Base-by-base conservation (phyloP, 352 stramenopile species). In the Plasmopara halstedii region DNA sequence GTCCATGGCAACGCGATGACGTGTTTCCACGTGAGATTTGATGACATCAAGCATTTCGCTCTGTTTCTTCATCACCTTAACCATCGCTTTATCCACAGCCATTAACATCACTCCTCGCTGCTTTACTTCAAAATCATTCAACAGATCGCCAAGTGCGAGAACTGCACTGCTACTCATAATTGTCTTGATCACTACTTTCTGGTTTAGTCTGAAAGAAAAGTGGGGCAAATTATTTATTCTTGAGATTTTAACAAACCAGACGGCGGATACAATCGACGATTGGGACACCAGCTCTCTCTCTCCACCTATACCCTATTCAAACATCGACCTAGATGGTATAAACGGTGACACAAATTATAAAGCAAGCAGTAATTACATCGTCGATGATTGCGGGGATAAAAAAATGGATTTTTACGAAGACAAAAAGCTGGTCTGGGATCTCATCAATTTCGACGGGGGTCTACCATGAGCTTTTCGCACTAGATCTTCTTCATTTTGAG, bases 41-140 rank as follows among this genome's bases (percentile, higher is more conserved):
- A 67, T 45, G 23, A 18, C 26, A 19, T 51, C 29, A 22, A 67
- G 45, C 58, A 67, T 52, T 23, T 67, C 58, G 17, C 53, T 49
- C 43, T 67, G 58, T 31, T 63, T 62, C 29, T 53, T 54, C 38
- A 67, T 63, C 29, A 48, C 40, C 21, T 55, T 53, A 25, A 44
- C 36, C 31, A 66, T 37, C 6, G 46, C 50, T 19, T 67, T 59
- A 34, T 67, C 58, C 7, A 67, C 58, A 11, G 53, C 44, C 53
- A 60, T 50, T n/a, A 63, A 40, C 37, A 67, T 36, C 10, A 56
- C 35, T 0, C 50, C 53, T 17, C 53, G 58, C 22, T 63, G 53
- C 31, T 63, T 53, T 2, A 40, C 25, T 34, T 67, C 47, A 32
- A 67, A 67, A 49, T 67, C 53, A 10, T 21, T n/a, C 3, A 63